These are phyloP conservation scores for Clarireedia paspali DNA, from an alignment of 2,329 filamentous ascomycete species.

Conservation along the genomic window DNA sequence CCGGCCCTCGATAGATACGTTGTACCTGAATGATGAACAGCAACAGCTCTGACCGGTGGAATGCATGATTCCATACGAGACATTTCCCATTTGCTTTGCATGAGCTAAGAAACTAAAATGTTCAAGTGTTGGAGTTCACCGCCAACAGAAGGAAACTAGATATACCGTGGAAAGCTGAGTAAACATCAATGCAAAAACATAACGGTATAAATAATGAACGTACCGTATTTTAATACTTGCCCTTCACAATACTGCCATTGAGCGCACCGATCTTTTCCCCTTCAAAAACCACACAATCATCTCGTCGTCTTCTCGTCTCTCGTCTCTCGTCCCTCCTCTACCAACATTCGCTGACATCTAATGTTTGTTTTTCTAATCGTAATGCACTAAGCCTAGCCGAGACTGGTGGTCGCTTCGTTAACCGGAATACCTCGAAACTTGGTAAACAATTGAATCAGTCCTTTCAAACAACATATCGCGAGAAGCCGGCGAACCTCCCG, in stretches of 20 bases:
- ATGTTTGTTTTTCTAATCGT: slow-evolving; percentile 6
- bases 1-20: neutral
- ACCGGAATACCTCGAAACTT: slow-evolving; percentile 9
- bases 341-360: neutral
- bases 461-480: slow-evolving; percentile 8
- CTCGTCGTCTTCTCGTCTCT: too few relatives aligned
- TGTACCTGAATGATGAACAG: too few relatives aligned
- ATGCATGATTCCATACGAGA: neutral
- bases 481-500: slow-evolving; percentile 3
- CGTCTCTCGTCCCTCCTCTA: too few relatives aligned
- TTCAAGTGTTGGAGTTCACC: slow-evolving; percentile 5
- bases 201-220: neutral
- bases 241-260: too few relatives aligned
- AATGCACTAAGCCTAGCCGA: neutral
- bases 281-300: too few relatives aligned
- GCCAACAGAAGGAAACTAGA: slow-evolving; percentile 3
- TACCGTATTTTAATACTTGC: neutral
- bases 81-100: slow-evolving; percentile 2
- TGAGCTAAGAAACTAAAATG: neutral
- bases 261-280: too few relatives aligned
- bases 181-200: too few relatives aligned
- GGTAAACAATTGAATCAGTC: slow-evolving; percentile 10
- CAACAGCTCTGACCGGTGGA: too few relatives aligned
- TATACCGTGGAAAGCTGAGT: neutral
- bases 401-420: slow-evolving; percentile 9